Percentiles rank a stretch among this genome's conserved stretches.
These are phyloP conservation scores for Pterocarpus santalinus DNA, from an alignment of 306 rosid genomes.

Conservation along the genomic window DNA sequence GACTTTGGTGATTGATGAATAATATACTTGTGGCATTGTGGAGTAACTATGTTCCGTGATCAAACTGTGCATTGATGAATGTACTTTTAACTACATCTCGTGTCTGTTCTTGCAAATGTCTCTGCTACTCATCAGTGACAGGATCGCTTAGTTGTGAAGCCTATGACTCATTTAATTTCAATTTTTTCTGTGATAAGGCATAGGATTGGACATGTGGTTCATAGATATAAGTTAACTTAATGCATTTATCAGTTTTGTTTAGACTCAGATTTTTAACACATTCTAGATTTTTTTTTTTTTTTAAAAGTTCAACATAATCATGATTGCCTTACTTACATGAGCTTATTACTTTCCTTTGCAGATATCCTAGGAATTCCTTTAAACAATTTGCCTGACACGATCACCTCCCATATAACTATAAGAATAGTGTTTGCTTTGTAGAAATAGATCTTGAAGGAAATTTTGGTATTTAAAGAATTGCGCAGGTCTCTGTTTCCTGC, in stretches of 20 bases:
- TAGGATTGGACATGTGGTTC: conserved; percentile 9
- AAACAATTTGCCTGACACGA: conserved; percentile 32
- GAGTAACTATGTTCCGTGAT: not conserved
- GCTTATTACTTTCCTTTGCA: conserved; percentile 19
- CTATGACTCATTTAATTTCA: not conserved
- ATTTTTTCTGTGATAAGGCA: not conserved
- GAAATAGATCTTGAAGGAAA: conserved; percentile 24
- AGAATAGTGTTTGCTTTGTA: conserved; percentile 27
- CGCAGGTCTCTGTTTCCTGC: conserved; percentile 26
- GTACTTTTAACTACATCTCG: not conserved
- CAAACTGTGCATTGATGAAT: conserved; percentile 26
- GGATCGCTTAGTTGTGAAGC: not conserved
- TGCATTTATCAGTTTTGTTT: not conserved
- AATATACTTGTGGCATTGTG: conserved; percentile 8
- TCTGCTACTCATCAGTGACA: not conserved
- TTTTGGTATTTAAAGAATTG: conserved; percentile 7
- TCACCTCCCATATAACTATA: not conserved
- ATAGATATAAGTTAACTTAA: not conserved
- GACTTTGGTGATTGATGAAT: conserved; percentile 8
- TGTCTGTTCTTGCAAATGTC: not conserved
- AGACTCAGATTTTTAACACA: not conserved
- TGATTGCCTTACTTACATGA: conserved; percentile 13
- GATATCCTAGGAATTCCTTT: conserved; percentile 12
- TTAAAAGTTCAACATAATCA: not conserved
- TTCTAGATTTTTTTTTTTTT: no score